Base-by-base conservation (phyloP, 768 basidiomycete species). In the Kwoniella sp. region DNA sequence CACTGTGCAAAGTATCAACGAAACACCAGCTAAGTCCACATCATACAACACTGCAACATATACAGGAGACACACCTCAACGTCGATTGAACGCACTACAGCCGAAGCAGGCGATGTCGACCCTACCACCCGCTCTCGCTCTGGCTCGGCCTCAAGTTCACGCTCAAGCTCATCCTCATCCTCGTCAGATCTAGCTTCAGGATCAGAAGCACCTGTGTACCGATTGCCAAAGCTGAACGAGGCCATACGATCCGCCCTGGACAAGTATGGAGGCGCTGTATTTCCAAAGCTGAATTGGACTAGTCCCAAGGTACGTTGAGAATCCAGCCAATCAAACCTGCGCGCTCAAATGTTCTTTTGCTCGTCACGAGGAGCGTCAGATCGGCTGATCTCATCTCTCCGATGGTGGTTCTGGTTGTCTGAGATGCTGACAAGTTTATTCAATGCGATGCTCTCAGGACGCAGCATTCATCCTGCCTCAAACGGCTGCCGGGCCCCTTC, bases 261-360 rank as follows among this genome's bases (percentile, higher is more conserved):
- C 51, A 81, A 85, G 61, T 93, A 90, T 78, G 76, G 77, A 7
- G 90, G 87, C 2, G 89, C 89, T 5, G 89, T 95, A 29, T 98
- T 98, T 78, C 93, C 94, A 0, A 98, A 98, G 81, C 87, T 98
- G 61, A 97, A 96, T 75, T 96, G 94, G 82, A 91, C 93, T 5
- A 89, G 91, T n/a, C 94, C 94, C 15, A 90, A 89, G 83, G 93
- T 90, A 65, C 63, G 84, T 72, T 41, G 12, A 41, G n/a, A n/a
- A n/a, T n/a, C n/a, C n/a, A 37, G 34, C 34, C 13, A 5, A 37
- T 7, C 34, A 37, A 37, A 5, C 34, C 13, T 37, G 34, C 34
- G 34, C 34, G 34, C 34, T n/a, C n/a, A n/a, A n/a, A n/a, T n/a
- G n/a, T n/a, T n/a, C n/a, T n/a, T n/a, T n/a, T n/a, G n/a, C n/a